These are phyloP conservation scores for Haplosporangium gracile DNA, from an alignment of 192 early-diverging fungal species.

Conservation along the genomic window DNA sequence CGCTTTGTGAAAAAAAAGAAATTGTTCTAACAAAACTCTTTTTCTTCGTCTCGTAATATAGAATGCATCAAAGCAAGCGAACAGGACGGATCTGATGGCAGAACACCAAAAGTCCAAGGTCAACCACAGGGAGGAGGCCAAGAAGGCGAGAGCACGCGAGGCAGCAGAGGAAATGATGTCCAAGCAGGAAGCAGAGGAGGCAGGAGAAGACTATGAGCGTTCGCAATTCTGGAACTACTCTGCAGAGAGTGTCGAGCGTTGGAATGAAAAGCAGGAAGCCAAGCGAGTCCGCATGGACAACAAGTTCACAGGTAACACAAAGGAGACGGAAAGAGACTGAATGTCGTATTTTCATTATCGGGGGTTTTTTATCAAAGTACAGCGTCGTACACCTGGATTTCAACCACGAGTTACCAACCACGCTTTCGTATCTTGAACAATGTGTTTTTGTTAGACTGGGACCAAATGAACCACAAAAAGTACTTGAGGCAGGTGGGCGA, in stretches of 20 bases:
- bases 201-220: slow-evolving; percentile 89
- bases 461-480: slow-evolving; percentile 89
- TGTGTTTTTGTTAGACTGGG: slow-evolving; percentile 68
- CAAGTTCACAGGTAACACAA: slow-evolving; percentile 82
- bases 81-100: slow-evolving; percentile 79
- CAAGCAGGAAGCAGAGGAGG: slow-evolving; percentile 70
- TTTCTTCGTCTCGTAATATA: slow-evolving; percentile 9
- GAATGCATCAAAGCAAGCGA: slow-evolving; percentile 66
- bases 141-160: slow-evolving; percentile 75
- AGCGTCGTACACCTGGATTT: too few species aligned
- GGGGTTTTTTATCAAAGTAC: too few species aligned
- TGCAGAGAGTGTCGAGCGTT: slow-evolving; percentile 86
- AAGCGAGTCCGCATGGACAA: slow-evolving; percentile 74
- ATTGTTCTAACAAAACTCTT: too few species aligned
- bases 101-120: slow-evolving; percentile 82
- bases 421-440: not conserved
- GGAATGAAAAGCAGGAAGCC: slow-evolving; percentile 85
- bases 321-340: not conserved
- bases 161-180: slow-evolving; percentile 81
- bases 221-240: slow-evolving; percentile 86
- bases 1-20: too few species aligned
- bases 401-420: not conserved
- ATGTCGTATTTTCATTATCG: not conserved
- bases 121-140: slow-evolving; percentile 73
- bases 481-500: slow-evolving; percentile 84